phyloP scores from a whole-genome alignment of 2,329 filamentous ascomycete species.

The Piedraia hortae region DNA sequence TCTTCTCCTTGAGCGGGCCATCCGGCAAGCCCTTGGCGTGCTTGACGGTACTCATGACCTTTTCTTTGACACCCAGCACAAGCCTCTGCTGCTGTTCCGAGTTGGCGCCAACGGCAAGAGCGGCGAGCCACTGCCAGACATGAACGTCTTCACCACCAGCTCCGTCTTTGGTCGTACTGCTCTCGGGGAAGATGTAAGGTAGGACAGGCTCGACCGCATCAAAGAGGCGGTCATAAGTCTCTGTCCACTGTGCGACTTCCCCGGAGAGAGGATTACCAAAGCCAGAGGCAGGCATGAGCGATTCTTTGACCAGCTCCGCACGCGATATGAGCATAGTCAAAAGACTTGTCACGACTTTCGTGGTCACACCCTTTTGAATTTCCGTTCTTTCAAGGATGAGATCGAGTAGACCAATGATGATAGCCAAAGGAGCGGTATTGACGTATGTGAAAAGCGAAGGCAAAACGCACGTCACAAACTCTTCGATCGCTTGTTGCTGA shows the following conservation, averaged over 20 bases:
- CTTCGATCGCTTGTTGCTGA: conserved; percentile 74
- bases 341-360: conserved; percentile 66
- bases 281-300: conserved; percentile 29
- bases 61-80: conserved; percentile 87
- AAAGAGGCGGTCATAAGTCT: conserved; percentile 66
- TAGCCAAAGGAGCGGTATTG: conserved; percentile 68
- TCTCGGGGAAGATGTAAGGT: conserved; percentile 66
- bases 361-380: conserved; percentile 58
- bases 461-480: conserved; percentile 73
- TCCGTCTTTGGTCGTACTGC: conserved; percentile 66
- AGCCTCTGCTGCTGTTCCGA: conserved; percentile 87
- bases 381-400: conserved; percentile 60
- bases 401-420: conserved; percentile 70
- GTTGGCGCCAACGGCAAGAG: conserved; percentile 75
- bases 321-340: conserved; percentile 85
- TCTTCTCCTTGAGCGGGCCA: conserved; percentile 54
- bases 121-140: conserved; percentile 91
- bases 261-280: conserved; percentile 16
- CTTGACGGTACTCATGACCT: conserved; percentile 81
- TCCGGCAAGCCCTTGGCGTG: conserved; percentile 64
- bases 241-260: conserved; percentile 58
- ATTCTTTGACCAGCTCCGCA: conserved; percentile 72
- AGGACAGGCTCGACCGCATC: conserved; percentile 62
- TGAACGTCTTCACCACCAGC: conserved; percentile 49
- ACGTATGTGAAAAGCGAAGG: conserved; percentile 72